phyloP scores from a whole-genome alignment of 345 rosid genomes.

The Gossypium herbaceum region DNA sequence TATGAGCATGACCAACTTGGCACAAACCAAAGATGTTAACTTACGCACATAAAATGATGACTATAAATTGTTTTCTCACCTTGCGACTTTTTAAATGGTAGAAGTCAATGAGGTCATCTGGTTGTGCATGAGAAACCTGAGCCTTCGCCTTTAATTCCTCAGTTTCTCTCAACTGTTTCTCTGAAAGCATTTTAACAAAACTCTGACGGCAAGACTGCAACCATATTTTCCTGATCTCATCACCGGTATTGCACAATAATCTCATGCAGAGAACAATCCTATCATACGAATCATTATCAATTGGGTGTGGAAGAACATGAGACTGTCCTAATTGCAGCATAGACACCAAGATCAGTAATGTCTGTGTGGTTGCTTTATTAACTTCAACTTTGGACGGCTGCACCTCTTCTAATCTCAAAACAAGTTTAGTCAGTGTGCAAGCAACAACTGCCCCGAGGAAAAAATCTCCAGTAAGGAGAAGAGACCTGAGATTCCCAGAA shows the following conservation, averaged over 20 bases:
- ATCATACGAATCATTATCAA: conserved; percentile 87
- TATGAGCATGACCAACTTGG: background rate
- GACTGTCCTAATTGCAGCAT: conserved; percentile 93
- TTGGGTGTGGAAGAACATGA: conserved; percentile 78
- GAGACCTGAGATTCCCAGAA: conserved; percentile 81
- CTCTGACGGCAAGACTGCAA: conserved; percentile 83
- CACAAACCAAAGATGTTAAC: background rate
- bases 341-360: conserved; percentile 80
- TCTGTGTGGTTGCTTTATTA: conserved; percentile 57
- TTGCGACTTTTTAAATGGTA: conserved; percentile 96
- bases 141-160: conserved; percentile 94
- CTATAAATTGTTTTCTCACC: conserved; percentile 33
- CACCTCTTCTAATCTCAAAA: conserved; percentile 90
- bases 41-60: background rate
- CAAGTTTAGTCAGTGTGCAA: conserved; percentile 85
- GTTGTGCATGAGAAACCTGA: conserved; percentile 86
- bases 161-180: conserved; percentile 76
- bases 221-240: conserved; percentile 83
- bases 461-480: conserved; percentile 91
- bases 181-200: conserved; percentile 93
- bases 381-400: conserved; percentile 77
- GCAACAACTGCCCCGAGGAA: conserved; percentile 96
- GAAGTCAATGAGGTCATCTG: conserved; percentile 97
- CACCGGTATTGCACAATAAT: conserved; percentile 78
- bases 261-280: conserved; percentile 79